Evolutionary conservation across 768 basidiomycete species (phyloP), one percentile per base, ranked within the genome.

Genomic region (Glaciozyma antarctica): DNA sequence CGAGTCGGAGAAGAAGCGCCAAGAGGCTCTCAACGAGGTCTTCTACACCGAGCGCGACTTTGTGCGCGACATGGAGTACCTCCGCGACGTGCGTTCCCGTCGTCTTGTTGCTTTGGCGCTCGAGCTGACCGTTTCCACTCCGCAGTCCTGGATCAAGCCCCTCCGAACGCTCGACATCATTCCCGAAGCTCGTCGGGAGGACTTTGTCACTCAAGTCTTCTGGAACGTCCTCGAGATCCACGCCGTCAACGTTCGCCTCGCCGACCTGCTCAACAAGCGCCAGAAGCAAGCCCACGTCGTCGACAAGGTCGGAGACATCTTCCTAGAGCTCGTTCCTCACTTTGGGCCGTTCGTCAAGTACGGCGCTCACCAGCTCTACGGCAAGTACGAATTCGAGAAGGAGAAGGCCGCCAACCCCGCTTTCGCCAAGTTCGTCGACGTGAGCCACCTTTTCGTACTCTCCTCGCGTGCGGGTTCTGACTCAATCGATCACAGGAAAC

Each of bases 331-430:
- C 26, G 88, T 93, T 2, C 88, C 89, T 1, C 82, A 87, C 74
- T 95, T 99, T 72, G 83, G 80, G 15, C 95, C 95, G 2, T 99
- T 97, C 73, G 92, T 98, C 56, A 84, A 84, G 43, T 99, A 98
- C 73, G 95, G 94, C 52, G 86, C 91, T 13, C 94, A 98, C 75
- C 95, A 99, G 77, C 79, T 97, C 63, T 97, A 94, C 74, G 95
- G 95, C 17, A 99, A 98, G 77, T 97, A 90, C 75, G 93, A 97
- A 78, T 98, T 99, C 76, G 95, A 99, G 80, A 94, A 90, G 81
- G 95, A 98, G 81, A 98, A 97, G 80, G 85, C 82, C 62, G 82
- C 85, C 58, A 99, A 99, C 78, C 83, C 87, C 8, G 88, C 85
- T 17, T 99, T 99, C 78, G 87, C 90, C 60, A 84, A 85, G 65